Percentiles rank a stretch among this genome's conserved stretches.
Conservation (phyloP, 257 asterid genomes). For the Lycium barbarum region DNA sequence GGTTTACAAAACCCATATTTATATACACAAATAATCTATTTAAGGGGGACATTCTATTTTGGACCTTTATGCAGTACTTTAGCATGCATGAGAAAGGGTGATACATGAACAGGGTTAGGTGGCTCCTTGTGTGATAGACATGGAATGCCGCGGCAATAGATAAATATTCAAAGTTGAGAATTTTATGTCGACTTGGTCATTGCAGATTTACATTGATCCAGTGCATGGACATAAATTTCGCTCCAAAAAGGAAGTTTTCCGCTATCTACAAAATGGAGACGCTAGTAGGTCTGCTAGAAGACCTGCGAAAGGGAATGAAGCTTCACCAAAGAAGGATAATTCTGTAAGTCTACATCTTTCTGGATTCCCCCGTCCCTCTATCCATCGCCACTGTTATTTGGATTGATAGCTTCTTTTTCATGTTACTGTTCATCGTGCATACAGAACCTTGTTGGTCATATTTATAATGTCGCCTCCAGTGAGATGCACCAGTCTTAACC, state of each 20-base stretch:
- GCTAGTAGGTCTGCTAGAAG: slow-evolving; percentile 30
- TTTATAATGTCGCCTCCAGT: not conserved
- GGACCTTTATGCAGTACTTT: slow-evolving; percentile 18
- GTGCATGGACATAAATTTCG: slow-evolving; percentile 30
- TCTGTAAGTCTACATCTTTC: slow-evolving; percentile 29
- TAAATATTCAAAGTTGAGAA: slow-evolving; percentile 26
- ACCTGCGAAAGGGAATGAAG: slow-evolving; percentile 23
- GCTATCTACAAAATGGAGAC: slow-evolving; percentile 36
- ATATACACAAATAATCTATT: not conserved
- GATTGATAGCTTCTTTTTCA: not conserved
- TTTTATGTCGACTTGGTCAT: slow-evolving; percentile 23
- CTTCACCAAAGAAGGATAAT: slow-evolving; percentile 15
- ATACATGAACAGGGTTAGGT: slow-evolving; percentile 11
- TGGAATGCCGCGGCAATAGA: not conserved
- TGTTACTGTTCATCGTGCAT: not conserved
- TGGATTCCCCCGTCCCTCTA: not conserved
- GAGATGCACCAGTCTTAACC: slow-evolving; percentile 13
- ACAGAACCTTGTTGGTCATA: slow-evolving; percentile 7
- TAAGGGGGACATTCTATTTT: not conserved
- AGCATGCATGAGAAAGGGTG: slow-evolving; percentile 26
- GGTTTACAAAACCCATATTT: not conserved
- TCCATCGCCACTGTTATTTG: not conserved
- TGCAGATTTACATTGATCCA: slow-evolving; percentile 35
- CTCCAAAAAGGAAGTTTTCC: slow-evolving; percentile 29
- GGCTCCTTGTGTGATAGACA: not conserved